phyloP scores from a whole-genome alignment of 2,329 filamentous ascomycete genomes.

The Lecanicillium sp. region DNA sequence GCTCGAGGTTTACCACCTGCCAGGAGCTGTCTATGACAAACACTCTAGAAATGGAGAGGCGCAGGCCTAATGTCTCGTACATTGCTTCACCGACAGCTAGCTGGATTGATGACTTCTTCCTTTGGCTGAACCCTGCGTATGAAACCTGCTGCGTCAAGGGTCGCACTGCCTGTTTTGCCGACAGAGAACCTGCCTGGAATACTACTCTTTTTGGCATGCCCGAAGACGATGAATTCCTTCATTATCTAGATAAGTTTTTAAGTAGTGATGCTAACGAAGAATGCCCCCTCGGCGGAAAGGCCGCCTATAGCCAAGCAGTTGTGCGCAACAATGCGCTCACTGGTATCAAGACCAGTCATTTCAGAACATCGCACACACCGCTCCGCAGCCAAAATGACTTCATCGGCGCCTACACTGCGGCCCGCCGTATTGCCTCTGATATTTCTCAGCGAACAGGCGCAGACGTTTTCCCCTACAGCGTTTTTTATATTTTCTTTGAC shows the following conservation, averaged over 20 bases:
- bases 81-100: constrained; percentile 84
- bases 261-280: constrained; percentile 70
- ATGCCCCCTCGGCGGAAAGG: constrained; percentile 83
- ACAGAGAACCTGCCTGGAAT: constrained; percentile 78
- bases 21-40: constrained; percentile 78
- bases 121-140: constrained; percentile 84
- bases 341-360: constrained; percentile 77
- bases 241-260: constrained; percentile 81
- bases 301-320: constrained; percentile 79
- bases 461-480: constrained; percentile 91
- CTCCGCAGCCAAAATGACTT: constrained; percentile 86
- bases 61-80: constrained; percentile 80
- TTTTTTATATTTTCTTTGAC: constrained; percentile 99
- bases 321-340: constrained; percentile 63
- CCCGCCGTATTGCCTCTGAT: constrained; percentile 76
- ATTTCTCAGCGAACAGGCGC: constrained; percentile 66
- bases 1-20: constrained; percentile 86
- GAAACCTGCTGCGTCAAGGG: constrained; percentile 67
- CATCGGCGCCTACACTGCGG: constrained; percentile 82
- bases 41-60: constrained; percentile 88
- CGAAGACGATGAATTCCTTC: constrained; percentile 81
- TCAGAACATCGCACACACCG: constrained; percentile 83
- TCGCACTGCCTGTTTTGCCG: constrained; percentile 69
- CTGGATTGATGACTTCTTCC: constrained; percentile 95
- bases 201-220: constrained; percentile 88